Percentiles rank a stretch among this genome's conserved stretches.
phyloP scores from a whole-genome alignment of 768 basidiomycete genomes.

The Coprinopsis sp. region DNA sequence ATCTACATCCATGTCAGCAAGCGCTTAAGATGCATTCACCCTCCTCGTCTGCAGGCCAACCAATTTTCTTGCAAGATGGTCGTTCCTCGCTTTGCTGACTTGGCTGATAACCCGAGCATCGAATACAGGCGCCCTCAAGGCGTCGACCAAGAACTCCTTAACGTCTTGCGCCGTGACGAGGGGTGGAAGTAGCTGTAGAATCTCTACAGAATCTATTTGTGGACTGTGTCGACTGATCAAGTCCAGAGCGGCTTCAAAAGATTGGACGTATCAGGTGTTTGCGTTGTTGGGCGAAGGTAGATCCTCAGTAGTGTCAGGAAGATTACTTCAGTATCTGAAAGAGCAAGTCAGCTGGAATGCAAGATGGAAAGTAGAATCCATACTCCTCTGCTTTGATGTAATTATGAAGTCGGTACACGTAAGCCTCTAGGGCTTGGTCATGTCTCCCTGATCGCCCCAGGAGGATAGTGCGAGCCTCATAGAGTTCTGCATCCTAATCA shows the following conservation, averaged over 20 bases:
- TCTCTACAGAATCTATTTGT: conserved; percentile 76
- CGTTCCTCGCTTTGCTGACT: conserved; percentile 69
- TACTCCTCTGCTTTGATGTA: conserved; percentile 88
- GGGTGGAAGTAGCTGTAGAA: conserved; percentile 84
- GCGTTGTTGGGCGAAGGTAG: conserved; percentile 72
- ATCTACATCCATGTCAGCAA: conserved; percentile 44
- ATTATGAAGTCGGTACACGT: conserved; percentile 83
- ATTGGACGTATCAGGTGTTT: conserved; percentile 39
- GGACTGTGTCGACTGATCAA: conserved; percentile 82
- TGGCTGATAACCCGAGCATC: conserved; percentile 66
- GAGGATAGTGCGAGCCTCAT: conserved; percentile 87
- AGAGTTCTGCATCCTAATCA: conserved; percentile 48
- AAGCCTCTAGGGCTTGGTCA: conserved; percentile 91
- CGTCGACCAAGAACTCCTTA: conserved; percentile 68
- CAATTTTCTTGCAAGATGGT: conserved; percentile 67
- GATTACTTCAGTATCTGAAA: conserved; percentile 49
- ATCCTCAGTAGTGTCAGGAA: conserved; percentile 84
- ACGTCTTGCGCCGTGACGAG: conserved; percentile 83
- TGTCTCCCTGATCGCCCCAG: conserved; percentile 87
- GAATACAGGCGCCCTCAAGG: conserved; percentile 60
- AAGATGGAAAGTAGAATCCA: conserved; percentile 18
- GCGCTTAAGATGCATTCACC: conserved; percentile 75
- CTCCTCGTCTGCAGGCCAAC: conserved; percentile 75
- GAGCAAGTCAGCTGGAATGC: conserved; percentile 4
- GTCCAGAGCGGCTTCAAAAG: conserved; percentile 77